Evolutionary conservation across 2,329 filamentous ascomycete genomes (phyloP).

Genomic region (Fusarium nematophilum): DNA sequence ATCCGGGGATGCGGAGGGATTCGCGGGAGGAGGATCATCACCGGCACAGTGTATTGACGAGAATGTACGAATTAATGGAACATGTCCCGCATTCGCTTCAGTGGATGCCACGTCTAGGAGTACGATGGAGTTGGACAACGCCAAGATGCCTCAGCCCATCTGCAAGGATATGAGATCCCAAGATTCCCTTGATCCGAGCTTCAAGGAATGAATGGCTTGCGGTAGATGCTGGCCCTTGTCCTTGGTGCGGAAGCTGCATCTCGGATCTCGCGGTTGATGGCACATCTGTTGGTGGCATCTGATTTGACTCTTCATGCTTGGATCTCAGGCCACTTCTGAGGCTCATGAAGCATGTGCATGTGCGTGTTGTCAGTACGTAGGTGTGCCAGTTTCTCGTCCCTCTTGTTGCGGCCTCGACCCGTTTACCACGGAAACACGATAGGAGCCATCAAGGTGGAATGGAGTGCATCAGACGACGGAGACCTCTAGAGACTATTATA

Average conservation of each 20-base stretch:
- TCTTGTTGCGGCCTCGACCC: background rate
- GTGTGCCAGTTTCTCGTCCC: background rate
- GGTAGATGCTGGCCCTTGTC: conserved; percentile 7
- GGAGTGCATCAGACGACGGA: conserved; percentile 12
- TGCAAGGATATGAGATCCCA: conserved; percentile 1
- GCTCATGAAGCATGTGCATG: background rate
- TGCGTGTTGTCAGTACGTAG: background rate
- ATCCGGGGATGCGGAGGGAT: conserved; percentile 1
- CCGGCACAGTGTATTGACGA: background rate
- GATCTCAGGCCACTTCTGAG: conserved; percentile 1
- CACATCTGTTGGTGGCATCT: background rate
- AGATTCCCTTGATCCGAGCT: conserved; percentile 8
- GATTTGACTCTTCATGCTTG: background rate
- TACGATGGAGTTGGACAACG: too few relatives aligned
- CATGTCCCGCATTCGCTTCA: background rate
- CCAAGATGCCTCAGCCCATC: background rate
- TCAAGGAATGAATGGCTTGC: background rate
- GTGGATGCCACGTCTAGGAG: background rate
- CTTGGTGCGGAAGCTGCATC: conserved; percentile 8
- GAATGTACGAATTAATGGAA: conserved; percentile 6
- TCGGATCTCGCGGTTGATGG: background rate
- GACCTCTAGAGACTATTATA: background rate
- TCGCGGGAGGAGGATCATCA: background rate
- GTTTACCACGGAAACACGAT: background rate
- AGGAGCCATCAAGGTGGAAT: conserved; percentile 9